Evolutionary conservation across 1,284 basidiomycete genomes (phyloP), one percentile per base, ranked within the genome.

Genomic region (Peniophora sp.): DNA sequence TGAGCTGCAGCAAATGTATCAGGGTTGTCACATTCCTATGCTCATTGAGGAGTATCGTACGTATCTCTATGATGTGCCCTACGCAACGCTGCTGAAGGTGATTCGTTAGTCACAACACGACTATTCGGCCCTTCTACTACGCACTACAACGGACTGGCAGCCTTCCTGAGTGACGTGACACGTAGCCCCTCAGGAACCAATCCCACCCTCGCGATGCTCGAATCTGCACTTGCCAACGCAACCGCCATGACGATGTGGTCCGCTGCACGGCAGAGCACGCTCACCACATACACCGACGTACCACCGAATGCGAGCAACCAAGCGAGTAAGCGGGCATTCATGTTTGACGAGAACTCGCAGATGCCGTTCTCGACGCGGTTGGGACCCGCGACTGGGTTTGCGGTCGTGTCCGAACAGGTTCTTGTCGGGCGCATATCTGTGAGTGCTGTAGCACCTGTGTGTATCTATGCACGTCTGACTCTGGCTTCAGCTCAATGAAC

Each of bases 171-270:
- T 8, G 16, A n/a, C 38, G n/a, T 41, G 8, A 41, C 16, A 6
- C 16, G 19, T n/a, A 20, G 38, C 16, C 16, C 38, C n/a, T 41
- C 16, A 8, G 16, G n/a, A 2, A 8, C 1, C 1, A 45, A 20
- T n/a, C 6, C 23, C n/a, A 45, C 44, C 10, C 3, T 45, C 10
- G 20, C 17, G 1, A 45, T 9, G 20, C 44, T 45, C 44, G 44
- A 45, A 25, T 14, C 12, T 1, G 19, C 44, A 9, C 3, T 45
- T 16, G 44, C 44, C 10, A 45, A 45, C 1, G 44, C 44, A 1
- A 45, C 44, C n/a, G 44, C 44, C 17, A 45, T 45, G 44, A 45
- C 23, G 44, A 45, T 45, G 44, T 45, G 20, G 20, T 22, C 23
- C 6, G 44, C 3, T 22, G 44, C 44, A 20, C 44, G 44, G 8